Percentiles rank a stretch among this genome's conserved stretches.
Conservation (phyloP, 164 flowering plant genomes). For the Liquidambar formosana region DNA sequence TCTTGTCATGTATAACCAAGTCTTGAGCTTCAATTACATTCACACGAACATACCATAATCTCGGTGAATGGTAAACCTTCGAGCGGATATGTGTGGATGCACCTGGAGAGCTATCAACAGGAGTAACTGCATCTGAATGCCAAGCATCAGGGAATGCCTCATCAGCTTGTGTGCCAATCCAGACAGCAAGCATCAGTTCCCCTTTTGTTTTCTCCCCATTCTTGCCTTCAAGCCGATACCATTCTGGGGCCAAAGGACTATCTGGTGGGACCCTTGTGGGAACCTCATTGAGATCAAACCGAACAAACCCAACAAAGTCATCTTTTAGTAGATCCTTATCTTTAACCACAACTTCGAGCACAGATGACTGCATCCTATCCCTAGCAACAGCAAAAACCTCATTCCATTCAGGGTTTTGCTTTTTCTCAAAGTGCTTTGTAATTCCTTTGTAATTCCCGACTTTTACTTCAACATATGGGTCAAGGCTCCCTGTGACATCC, state of each 20-base stretch:
- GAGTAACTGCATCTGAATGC: constrained; percentile 55
- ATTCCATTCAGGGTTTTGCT: constrained; percentile 61
- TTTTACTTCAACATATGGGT: constrained; percentile 63
- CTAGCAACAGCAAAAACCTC: constrained; percentile 62
- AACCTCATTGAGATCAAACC: constrained; percentile 55
- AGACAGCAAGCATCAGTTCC: constrained; percentile 67
- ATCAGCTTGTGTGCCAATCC: constrained; percentile 78
- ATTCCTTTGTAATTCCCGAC: constrained; percentile 64
- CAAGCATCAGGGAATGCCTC: constrained; percentile 72
- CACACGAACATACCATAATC: constrained; percentile 67
- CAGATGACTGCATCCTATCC: constrained; percentile 45
- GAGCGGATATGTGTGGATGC: constrained; percentile 42
- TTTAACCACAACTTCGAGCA: constrained; percentile 51
- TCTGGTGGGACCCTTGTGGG: constrained; percentile 71
- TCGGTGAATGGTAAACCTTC: constrained; percentile 71
- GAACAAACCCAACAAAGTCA: constrained; percentile 51
- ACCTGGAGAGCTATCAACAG: constrained; percentile 25
- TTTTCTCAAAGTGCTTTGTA: constrained; percentile 56
- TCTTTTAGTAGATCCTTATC: constrained; percentile 56
- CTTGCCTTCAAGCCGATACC: constrained; percentile 58
- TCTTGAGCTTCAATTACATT: constrained; percentile 66
- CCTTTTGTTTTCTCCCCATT: constrained; percentile 47
- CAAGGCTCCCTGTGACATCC: constrained; percentile 58
- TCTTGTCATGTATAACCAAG: constrained; percentile 37
- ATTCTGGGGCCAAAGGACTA: constrained; percentile 73